Evolutionary conservation across 768 basidiomycete genomes (phyloP), one percentile per base, ranked within the genome.

Genomic region (Termitomyces sp.): DNA sequence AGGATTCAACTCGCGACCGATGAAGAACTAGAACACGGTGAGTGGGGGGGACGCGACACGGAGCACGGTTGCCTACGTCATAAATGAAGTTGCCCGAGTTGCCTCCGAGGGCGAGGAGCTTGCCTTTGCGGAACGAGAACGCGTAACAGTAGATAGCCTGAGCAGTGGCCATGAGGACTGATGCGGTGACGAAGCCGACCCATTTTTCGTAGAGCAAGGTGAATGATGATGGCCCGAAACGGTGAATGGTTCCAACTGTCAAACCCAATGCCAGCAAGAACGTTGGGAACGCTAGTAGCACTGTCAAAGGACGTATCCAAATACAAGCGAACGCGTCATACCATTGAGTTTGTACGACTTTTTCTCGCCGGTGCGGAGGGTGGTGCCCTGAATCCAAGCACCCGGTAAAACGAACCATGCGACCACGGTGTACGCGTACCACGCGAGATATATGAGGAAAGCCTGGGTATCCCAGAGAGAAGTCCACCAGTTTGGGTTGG

Each of bases 311-410:
- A 57, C 27, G 57, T 30, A 10, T 44, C 27, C 32, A 55, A 36
- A 47, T 24, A 18, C 12, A 48, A 51, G 13, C 24, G 47, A 20
- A 51, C 43, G 48, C 26, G 32, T 37, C 81, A 64, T 67, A 95
- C 95, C 95, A 75, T 99, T 98, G 59, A 97, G 93, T 76, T 92
- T 98, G 80, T 99, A 99, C 59, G 80, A 73, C 69, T 90, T 87
- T 67, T 80, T 87, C 54, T 76, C 78, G 0, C 95, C 95, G 42
- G 85, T 87, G 46, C 97, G 81, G 64, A 96, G 71, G 8, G 77
- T 75, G 26, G 76, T 82, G 24, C 93, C 93, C 47, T 88, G 77
- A 5, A 93, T 77, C 75, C 78, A 78, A 58, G 91, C 87, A 4
- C 85, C 85, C 1, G 86, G 97, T 13, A 98, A 74, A 49, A 93